These are phyloP conservation scores for Xylariales sp. DNA, from an alignment of 2,329 filamentous ascomycete species.

Conservation along the genomic window DNA sequence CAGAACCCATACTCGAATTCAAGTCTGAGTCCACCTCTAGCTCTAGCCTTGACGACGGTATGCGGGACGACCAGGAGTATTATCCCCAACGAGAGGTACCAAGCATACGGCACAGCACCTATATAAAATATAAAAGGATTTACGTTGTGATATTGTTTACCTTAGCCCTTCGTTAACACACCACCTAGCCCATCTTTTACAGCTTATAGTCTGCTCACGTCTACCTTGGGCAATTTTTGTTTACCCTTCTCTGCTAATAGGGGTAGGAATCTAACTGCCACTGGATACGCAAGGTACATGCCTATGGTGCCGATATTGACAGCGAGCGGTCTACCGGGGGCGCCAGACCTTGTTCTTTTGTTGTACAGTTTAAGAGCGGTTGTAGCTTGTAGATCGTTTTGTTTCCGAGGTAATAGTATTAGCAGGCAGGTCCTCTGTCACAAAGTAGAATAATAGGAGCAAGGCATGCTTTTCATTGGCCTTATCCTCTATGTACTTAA, in stretches of 20 bases:
- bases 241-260: slow-evolving; percentile 42
- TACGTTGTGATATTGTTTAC: too few relatives aligned
- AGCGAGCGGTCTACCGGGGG: slow-evolving; percentile 61
- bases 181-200: background rate
- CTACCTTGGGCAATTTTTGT: background rate
- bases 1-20: too few relatives aligned
- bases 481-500: slow-evolving; percentile 72
- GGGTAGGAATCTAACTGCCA: slow-evolving; percentile 68
- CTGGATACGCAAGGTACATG: slow-evolving; percentile 72
- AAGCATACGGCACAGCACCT: too few relatives aligned
- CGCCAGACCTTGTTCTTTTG: background rate
- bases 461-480: slow-evolving; percentile 76
- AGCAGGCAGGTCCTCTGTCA: slow-evolving; percentile 72
- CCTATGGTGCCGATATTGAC: slow-evolving; percentile 69
- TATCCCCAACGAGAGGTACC: too few relatives aligned
- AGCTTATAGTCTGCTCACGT: background rate
- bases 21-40: too few relatives aligned
- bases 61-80: too few relatives aligned
- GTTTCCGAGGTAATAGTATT: slow-evolving; percentile 78
- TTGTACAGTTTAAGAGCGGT: slow-evolving; percentile 70
- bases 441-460: slow-evolving; percentile 79
- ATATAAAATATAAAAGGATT: too few relatives aligned
- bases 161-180: slow-evolving; percentile 1
- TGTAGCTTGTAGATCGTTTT: slow-evolving; percentile 76
- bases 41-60: too few relatives aligned